These are phyloP conservation scores for Isatis lusitanica DNA, from an alignment of 441 rosid species.

Conservation along the genomic window DNA sequence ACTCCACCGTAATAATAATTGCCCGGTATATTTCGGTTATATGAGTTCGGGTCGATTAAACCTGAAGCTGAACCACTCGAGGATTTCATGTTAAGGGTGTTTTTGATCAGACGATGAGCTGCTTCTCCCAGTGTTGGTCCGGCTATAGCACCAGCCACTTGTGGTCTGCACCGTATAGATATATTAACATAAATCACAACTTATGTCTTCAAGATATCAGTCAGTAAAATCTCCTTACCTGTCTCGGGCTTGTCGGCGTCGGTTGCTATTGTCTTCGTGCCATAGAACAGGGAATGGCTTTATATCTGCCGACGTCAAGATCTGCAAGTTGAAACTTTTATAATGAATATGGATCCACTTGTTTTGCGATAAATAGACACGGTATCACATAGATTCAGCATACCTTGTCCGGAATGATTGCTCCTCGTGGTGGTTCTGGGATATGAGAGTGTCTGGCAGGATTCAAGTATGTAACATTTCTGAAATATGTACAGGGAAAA, in stretches of 20 bases:
- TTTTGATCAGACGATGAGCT: constrained; percentile 95
- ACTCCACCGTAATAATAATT: constrained; percentile 36
- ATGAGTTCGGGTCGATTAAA: constrained; percentile 45
- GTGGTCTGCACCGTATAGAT: constrained; percentile 54
- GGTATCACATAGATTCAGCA: background rate
- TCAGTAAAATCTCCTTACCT: constrained; percentile 46
- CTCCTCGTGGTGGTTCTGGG: constrained; percentile 74
- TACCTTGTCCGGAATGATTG: constrained; percentile 74
- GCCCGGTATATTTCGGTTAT: constrained; percentile 44
- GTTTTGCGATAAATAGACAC: constrained; percentile 7
- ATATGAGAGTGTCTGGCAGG: constrained; percentile 60
- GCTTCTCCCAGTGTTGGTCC: constrained; percentile 85
- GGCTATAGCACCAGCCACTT: constrained; percentile 74
- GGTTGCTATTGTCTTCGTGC: constrained; percentile 84
- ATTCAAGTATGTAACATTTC: constrained; percentile 69
- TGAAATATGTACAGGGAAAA: constrained; percentile 35
- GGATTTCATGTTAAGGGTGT: constrained; percentile 71
- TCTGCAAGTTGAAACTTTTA: constrained; percentile 46
- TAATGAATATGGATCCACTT: constrained; percentile 9
- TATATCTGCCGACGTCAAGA: constrained; percentile 63
- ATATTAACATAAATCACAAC: background rate
- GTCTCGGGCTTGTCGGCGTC: constrained; percentile 79
- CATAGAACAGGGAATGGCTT: constrained; percentile 84
- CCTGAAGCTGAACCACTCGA: constrained; percentile 52
- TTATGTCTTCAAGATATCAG: background rate